Evolutionary conservation across 306 rosid species (phyloP), one percentile per base, ranked within the genome.

Genomic region (Sphenostylis stenocarpa): DNA sequence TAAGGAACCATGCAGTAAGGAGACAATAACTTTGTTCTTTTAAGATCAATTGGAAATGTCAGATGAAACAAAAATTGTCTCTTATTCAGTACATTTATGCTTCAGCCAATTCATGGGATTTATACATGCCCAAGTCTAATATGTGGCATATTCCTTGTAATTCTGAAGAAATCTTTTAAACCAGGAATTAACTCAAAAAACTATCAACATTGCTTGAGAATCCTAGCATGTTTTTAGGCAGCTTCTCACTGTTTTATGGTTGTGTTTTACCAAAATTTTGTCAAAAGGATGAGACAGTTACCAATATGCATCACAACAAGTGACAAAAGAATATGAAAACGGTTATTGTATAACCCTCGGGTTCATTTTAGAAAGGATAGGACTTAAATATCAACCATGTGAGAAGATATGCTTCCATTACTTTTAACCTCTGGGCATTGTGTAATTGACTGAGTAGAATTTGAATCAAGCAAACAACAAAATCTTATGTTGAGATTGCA

Each of bases 401-500:
- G 66, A 77, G 17, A 21, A 17, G 65, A 77, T 65, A 52, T 33
- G 70, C 34, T 64, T 51, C 26, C 68, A 39, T 19, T 62, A 15
- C 15, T 67, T 44, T 28, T 23, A 58, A 75, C 38, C 57, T 57
- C 34, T 36, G 26, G 63, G n/a, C 43, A 39, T 20, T 39, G 33
- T 57, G 34, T 61, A 76, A 61, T 69, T 3, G 1, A 38, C 15
- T 56, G 19, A 5, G 29, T 66, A 66, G 45, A 28, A 71, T 77
- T 12, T 45, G 55, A 56, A 82, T 76, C 53, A 65, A 77, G 61
- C 80, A 72, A 66, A 62, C 29, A 72, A 38, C 17, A 56, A 77
- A 65, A 82, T 82, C 82, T 77, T 77, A 56, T 77, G 57, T 48
- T 78, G 77, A 76, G 80, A 72, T 77, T 65, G 6, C 74, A 74